Conservation (phyloP, 2,329 filamentous ascomycete species). For the Sphaerulina vaccinii region DNA sequence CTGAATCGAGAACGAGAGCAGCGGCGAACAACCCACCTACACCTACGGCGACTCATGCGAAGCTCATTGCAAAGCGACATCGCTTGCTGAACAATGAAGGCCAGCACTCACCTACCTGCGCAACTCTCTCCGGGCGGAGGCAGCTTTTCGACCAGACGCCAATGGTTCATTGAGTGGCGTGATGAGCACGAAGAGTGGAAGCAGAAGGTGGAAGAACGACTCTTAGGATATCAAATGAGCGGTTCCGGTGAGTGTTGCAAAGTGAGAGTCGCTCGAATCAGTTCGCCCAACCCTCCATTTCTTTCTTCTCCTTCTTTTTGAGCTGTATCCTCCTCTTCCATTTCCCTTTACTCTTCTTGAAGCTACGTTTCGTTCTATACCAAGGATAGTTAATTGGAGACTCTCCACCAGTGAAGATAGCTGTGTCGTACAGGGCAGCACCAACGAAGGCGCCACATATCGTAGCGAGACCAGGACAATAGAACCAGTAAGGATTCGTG, state of each 20-base stretch:
- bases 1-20: no score
- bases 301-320: conserved; percentile 11
- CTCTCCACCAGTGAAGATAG: conserved; percentile 52
- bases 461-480: conserved; percentile 46
- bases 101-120: no score
- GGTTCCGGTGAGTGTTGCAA: neutral
- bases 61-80: no score
- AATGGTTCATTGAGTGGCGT: no score
- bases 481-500: conserved; percentile 48
- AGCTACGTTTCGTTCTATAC: conserved; percentile 29
- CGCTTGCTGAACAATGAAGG: no score
- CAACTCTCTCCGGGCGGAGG: no score
- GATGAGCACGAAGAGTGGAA: no score
- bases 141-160: no score
- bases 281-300: neutral
- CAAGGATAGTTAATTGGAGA: conserved; percentile 53
- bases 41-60: no score
- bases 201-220: no score
- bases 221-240: neutral
- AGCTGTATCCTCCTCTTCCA: conserved; percentile 26
- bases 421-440: conserved; percentile 49
- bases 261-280: neutral
- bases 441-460: conserved; percentile 46
- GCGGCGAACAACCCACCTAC: no score
- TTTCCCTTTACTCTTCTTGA: conserved; percentile 29